phyloP scores from a whole-genome alignment of 805 yeast genomes.

The Yamadazyma tumulicola region DNA sequence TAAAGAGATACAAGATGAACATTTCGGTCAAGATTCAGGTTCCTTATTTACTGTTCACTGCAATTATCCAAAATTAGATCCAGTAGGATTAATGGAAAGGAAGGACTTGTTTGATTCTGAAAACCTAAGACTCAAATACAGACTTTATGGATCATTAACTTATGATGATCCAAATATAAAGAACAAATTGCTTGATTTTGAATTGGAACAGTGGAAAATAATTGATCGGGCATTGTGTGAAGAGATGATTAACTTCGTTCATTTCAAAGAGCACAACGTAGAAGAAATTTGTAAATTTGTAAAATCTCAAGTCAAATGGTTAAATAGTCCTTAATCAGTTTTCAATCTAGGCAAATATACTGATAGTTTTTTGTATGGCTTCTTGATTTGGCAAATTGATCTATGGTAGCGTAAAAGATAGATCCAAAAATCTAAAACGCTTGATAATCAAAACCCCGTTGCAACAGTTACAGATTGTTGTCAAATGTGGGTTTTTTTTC shows the following conservation, averaged over 20 bases:
- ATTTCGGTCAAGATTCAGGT: slow-evolving; percentile 17
- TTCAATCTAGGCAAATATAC: no score
- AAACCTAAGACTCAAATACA: slow-evolving; percentile 21
- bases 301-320: slow-evolving; percentile 25
- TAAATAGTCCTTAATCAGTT: no score
- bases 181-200: slow-evolving; percentile 23
- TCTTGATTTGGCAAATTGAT: no score
- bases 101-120: slow-evolving; percentile 24
- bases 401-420: no score
- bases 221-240: slow-evolving; percentile 26
- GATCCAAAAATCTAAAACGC: no score
- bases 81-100: slow-evolving; percentile 19
- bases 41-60: slow-evolving; percentile 32
- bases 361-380: no score
- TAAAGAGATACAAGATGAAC: slow-evolving; percentile 15
- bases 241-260: slow-evolving; percentile 20
- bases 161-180: slow-evolving; percentile 15
- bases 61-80: slow-evolving; percentile 36
- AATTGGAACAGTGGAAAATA: slow-evolving; percentile 27
- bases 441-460: no score
- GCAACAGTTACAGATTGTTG: no score
- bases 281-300: slow-evolving; percentile 24
- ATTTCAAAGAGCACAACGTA: slow-evolving; percentile 19
- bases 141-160: slow-evolving; percentile 23
- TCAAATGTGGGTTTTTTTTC: no score